A percentile compares a stretch with the other conserved stretches of the same genome.
These are phyloP conservation scores for Suillus subaureus DNA, from an alignment of 768 basidiomycete species.

Conservation along the genomic window DNA sequence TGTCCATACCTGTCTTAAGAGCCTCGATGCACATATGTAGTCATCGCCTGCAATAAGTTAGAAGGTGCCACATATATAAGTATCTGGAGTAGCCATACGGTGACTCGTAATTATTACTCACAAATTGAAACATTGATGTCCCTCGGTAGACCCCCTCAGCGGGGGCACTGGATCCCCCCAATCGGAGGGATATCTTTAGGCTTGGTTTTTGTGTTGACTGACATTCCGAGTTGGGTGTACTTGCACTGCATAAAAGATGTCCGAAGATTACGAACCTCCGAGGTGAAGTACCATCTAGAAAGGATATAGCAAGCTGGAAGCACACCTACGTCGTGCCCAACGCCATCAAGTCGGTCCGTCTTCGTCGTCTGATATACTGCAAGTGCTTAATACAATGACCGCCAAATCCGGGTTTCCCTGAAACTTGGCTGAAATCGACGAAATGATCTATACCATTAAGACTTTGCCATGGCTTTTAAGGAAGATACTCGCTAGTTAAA, in stretches of 20 bases:
- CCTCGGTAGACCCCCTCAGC: neutral
- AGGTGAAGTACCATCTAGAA: neutral
- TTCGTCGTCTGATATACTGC: neutral
- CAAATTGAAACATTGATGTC: neutral
- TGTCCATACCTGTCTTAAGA: neutral
- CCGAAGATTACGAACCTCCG: neutral
- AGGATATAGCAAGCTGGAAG: neutral
- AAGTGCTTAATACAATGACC: neutral
- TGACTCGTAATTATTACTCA: neutral
- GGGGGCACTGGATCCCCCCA: neutral
- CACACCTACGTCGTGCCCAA: neutral
- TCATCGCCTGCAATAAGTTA: neutral
- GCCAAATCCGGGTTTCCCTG: neutral
- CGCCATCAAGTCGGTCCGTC: neutral
- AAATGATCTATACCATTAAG: neutral
- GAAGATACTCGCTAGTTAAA: neutral
- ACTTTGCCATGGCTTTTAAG: neutral
- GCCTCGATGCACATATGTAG: neutral
- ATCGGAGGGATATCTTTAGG: neutral
- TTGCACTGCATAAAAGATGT: neutral
- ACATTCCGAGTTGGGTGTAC: neutral
- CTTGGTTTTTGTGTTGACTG: neutral
- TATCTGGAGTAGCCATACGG: neutral
- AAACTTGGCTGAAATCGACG: neutral
- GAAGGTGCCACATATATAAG: neutral